Evolutionary conservation across 2,329 filamentous ascomycete genomes (phyloP).

Genomic region (Colletotrichum paranaense): DNA sequence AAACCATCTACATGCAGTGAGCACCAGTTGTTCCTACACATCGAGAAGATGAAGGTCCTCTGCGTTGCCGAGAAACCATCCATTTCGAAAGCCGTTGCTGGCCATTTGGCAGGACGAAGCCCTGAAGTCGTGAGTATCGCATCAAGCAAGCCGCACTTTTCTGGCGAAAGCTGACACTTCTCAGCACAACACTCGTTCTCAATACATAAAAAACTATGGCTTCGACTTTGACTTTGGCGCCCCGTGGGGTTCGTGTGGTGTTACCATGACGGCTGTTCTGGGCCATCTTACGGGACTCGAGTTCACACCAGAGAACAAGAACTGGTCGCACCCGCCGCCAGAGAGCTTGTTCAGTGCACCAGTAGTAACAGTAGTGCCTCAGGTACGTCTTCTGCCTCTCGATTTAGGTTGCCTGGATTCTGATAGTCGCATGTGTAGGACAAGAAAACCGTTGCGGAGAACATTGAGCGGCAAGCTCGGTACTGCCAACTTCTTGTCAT

Average conservation of each 20-base stretch:
- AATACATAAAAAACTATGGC: constrained; percentile 92
- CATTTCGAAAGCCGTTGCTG: constrained; percentile 93
- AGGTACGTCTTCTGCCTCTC: constrained; percentile 57
- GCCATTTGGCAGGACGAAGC: constrained; percentile 84
- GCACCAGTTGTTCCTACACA: background rate
- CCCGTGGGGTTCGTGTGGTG: constrained; percentile 82
- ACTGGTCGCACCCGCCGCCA: constrained; percentile 86
- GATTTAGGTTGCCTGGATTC: background rate
- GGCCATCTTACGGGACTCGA: constrained; percentile 88
- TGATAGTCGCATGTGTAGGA: constrained; percentile 61
- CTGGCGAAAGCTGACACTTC: constrained; percentile 37
- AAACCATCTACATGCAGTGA: background rate
- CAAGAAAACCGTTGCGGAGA: constrained; percentile 83
- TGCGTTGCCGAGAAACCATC: constrained; percentile 80
- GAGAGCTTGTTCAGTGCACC: constrained; percentile 83
- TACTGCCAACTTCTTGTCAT: constrained; percentile 84
- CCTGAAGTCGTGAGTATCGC: constrained; percentile 72
- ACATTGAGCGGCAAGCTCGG: constrained; percentile 84
- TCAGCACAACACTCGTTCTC: constrained; percentile 76
- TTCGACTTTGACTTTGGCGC: constrained; percentile 90
- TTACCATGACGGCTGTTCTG: constrained; percentile 93
- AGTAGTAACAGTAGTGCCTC: constrained; percentile 74
- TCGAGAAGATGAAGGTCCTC: constrained; percentile 61
- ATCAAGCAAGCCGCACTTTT: background rate
- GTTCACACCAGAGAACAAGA: constrained; percentile 78